Evolutionary conservation across 2,329 filamentous ascomycete species (phyloP).

Genomic region (Apiospora aurea): DNA sequence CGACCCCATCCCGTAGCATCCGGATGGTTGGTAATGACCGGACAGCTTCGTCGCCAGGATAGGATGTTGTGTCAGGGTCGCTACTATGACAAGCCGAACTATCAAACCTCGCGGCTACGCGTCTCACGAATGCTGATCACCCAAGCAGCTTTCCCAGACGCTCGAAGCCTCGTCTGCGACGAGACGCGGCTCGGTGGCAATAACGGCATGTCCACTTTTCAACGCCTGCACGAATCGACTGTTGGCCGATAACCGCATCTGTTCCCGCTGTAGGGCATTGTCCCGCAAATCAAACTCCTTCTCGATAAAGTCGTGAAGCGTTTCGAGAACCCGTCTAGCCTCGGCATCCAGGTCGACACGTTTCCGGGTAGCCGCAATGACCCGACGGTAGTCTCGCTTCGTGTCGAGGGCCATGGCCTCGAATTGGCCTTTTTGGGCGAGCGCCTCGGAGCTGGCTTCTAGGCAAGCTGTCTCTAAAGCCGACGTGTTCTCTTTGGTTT

Average conservation of each 20-base stretch:
- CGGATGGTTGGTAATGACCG: not conserved
- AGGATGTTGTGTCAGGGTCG: too few species aligned
- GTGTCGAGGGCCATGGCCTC: not conserved
- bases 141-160: conserved; percentile 18
- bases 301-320: not conserved
- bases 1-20: not conserved
- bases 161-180: not conserved
- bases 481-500: not conserved
- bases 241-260: conserved; percentile 4
- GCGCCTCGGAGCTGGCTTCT: not conserved
- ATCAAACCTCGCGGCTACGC: not conserved
- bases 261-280: not conserved
- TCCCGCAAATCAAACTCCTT: not conserved
- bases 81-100: not conserved
- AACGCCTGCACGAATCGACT: conserved; percentile 5
- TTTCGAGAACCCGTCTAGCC: not conserved
- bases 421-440: not conserved
- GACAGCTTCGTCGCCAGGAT: not conserved
- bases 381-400: not conserved
- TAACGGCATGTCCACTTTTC: not conserved
- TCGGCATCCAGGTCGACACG: not conserved
- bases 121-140: too few species aligned
- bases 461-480: not conserved
- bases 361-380: not conserved
- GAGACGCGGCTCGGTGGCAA: conserved; percentile 5